Base-by-base conservation (phyloP, 768 basidiomycete genomes). In the Kwoniella botswanensis region DNA sequence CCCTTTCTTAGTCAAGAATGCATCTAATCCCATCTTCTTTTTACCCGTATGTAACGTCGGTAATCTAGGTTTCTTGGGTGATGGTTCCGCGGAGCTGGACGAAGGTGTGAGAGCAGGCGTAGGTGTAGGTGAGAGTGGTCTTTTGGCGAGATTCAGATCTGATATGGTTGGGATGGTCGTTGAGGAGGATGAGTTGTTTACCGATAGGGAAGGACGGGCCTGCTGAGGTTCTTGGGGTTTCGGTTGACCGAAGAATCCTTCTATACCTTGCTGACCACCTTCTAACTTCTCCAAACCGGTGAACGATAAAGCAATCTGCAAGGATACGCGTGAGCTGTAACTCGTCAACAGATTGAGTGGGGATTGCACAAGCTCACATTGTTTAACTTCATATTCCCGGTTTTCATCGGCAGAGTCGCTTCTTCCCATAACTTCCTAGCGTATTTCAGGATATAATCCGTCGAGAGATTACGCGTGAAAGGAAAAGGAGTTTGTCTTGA, bases 401-500 rank as follows among this genome's bases (percentile, higher is more conserved):
- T 76, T 41, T 69, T 70, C 77, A 82, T 79, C 1, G 81, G 86
- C 41, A 90, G 91, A n/a, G 92, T 86, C 2, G 94, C 88, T 69
- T 95, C 93, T 73, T 90, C 92, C 91, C 94, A 93, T 1, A 99
- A 86, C 79, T 89, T 90, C 76, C 92, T 88, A 4, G 90, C 95
- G 24, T 89, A 89, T 12, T 88, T 85, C 18, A 90, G 88, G 71
- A 99, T 91, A 69, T 88, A 85, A 70, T 95, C 93, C 15, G 93
- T 89, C 0, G 89, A 89, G 21, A 92, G 85, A 44, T 91, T 88
- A 17, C 87, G 87, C 26, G 89, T 88, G 84, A 92, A 97, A 0
- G 94, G 94, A 80, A 98, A 98, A 0, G 92, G 86, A 0, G 88
- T 87, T 83, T 98, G 96, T 77, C 92, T 93, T 3, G 94, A 94